These are phyloP conservation scores for Rhodocollybia butyracea DNA, from an alignment of 768 basidiomycete species.

Conservation along the genomic window DNA sequence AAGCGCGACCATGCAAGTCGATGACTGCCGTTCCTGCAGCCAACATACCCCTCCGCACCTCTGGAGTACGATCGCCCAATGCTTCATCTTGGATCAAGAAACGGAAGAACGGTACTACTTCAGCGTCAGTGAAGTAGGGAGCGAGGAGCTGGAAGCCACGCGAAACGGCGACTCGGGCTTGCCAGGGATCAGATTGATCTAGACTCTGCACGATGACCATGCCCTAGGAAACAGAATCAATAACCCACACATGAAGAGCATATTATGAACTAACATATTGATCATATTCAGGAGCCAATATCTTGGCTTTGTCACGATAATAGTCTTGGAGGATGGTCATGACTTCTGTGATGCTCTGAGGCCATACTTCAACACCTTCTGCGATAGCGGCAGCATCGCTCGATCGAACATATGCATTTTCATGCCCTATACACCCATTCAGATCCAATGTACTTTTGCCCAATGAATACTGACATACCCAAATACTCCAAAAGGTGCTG, in stretches of 20 bases:
- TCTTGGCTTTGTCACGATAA: conserved; percentile 88
- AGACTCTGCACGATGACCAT: conserved; percentile 89
- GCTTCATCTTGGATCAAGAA: conserved; percentile 87
- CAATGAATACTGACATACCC: conserved; percentile 41
- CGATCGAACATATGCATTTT: conserved; percentile 75
- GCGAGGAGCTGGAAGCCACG: conserved; percentile 65
- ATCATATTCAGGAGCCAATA: conserved; percentile 90
- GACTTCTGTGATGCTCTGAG: conserved; percentile 46
- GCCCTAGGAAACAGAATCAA: conserved; percentile 49
- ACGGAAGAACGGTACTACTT: conserved; percentile 71
- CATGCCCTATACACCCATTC: conserved; percentile 53
- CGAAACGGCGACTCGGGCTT: conserved; percentile 72
- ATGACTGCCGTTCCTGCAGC: conserved; percentile 77
- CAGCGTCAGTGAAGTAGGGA: conserved; percentile 55
- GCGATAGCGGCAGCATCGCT: conserved; percentile 72
- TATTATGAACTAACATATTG: conserved; percentile 61
- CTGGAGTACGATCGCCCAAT: conserved; percentile 78
- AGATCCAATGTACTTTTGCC: not conserved
- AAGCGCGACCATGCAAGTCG: conserved; percentile 74
- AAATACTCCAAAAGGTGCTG: conserved; percentile 59
- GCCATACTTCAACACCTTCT: conserved; percentile 72
- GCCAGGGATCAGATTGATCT: conserved; percentile 89
- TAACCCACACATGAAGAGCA: not conserved
- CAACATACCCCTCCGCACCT: conserved; percentile 88
- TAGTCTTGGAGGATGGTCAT: conserved; percentile 58